A percentile compares a stretch with the other conserved stretches of the same genome.
Conservation (phyloP, 1,284 basidiomycete genomes). For the Papiliotrema terrestris region DNA sequence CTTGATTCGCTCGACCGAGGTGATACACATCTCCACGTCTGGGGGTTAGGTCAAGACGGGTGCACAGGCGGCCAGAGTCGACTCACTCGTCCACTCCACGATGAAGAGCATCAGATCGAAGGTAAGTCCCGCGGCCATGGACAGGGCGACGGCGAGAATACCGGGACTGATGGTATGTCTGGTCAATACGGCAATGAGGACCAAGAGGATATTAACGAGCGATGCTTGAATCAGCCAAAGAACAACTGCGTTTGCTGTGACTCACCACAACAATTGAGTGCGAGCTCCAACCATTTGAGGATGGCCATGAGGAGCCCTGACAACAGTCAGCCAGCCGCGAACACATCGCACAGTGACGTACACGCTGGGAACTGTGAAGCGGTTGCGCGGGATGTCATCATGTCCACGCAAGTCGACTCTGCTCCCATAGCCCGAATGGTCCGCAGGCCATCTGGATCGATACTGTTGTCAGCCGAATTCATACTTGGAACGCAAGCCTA, state of each 20-base stretch:
- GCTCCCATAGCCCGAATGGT: conserved; percentile 20
- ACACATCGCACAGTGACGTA: not conserved
- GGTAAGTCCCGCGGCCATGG: conserved; percentile 9
- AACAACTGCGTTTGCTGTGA: not conserved
- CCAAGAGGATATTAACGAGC: conserved; percentile 15
- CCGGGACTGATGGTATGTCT: conserved; percentile 10
- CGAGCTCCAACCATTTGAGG: conserved; percentile 18
- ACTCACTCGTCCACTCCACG: conserved; percentile 17
- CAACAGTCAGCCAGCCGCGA: not conserved
- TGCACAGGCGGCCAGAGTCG: not conserved
- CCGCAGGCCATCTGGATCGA: conserved; percentile 16
- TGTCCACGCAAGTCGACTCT: conserved; percentile 6
- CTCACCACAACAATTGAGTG: conserved; percentile 13
- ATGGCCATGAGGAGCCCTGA: conserved; percentile 17
- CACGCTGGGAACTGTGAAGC: conserved; percentile 18
- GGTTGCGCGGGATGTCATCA: conserved; percentile 14
- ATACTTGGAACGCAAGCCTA: not conserved
- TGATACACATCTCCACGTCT: conserved; percentile 47
- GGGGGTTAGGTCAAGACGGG: not conserved
- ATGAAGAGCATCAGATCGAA: conserved; percentile 1
- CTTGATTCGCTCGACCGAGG: conserved; percentile 76
- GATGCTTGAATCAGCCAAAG: not conserved
- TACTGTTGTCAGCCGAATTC: conserved; percentile 3
- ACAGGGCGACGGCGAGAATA: conserved; percentile 19
- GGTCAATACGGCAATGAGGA: conserved; percentile 14